These are phyloP conservation scores for Dipteronia sinensis DNA, from an alignment of 345 rosid genomes.

Conservation along the genomic window DNA sequence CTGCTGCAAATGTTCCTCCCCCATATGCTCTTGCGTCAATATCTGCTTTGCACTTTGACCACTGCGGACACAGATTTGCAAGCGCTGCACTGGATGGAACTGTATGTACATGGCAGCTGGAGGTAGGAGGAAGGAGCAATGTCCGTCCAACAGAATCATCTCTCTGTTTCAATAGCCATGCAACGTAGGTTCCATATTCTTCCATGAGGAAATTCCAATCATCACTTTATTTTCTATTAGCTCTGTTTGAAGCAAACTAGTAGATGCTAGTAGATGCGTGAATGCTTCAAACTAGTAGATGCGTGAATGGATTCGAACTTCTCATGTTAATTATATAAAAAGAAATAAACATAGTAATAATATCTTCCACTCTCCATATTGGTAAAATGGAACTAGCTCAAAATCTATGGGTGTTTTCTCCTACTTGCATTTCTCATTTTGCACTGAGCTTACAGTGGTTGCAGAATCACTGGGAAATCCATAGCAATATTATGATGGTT, in stretches of 20 bases:
- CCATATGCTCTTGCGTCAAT: slow-evolving; percentile 90
- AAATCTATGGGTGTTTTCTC: not conserved
- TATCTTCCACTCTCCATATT: not conserved
- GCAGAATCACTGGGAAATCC: not conserved
- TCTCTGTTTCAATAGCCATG: slow-evolving; percentile 82
- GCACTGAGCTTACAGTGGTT: not conserved
- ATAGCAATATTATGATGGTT: not conserved
- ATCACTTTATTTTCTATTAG: slow-evolving; percentile 3
- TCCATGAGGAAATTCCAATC: slow-evolving; percentile 8
- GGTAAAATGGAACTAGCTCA: not conserved
- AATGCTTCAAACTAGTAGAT: not conserved
- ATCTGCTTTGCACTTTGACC: slow-evolving; percentile 82
- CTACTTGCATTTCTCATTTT: not conserved
- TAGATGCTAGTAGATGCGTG: not conserved
- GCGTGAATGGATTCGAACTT: not conserved
- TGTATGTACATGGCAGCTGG: slow-evolving; percentile 90
- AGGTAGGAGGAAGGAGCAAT: slow-evolving; percentile 92
- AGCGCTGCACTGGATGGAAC: slow-evolving; percentile 91
- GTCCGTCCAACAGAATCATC: slow-evolving; percentile 81
- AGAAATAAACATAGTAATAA: not conserved
- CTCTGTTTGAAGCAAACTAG: not conserved
- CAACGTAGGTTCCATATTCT: slow-evolving; percentile 60
- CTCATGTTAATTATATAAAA: not conserved
- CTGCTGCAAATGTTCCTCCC: slow-evolving; percentile 84
- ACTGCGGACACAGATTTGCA: slow-evolving; percentile 86